Base-by-base conservation (phyloP, 192 early-diverging fungal species). In the Pilaira anomala region DNA sequence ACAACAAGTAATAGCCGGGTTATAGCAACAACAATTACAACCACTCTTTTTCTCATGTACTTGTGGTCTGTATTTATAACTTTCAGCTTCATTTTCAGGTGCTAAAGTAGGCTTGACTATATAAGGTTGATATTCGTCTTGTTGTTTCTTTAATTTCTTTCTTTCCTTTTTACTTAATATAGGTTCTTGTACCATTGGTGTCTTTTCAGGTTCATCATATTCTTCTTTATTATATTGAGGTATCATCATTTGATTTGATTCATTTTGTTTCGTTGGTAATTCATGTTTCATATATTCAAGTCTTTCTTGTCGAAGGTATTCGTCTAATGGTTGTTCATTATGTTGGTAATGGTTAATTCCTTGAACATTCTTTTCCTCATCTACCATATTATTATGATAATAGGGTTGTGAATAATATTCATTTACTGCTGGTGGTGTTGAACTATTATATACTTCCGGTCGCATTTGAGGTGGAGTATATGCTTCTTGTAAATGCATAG, bases 1-100 rank as follows among this genome's bases (percentile, higher is more conserved):
- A 51, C 71, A 73, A 28, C 71, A 73, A 3, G 71, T 67, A 39
- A 67, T 57, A 1, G 63, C 65, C 2, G 71, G 65, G 40, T 62
- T 63, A 29, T 63, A 73, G 19, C 60, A 63, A 26, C 65, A 66
- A 5, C 71, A 67, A 7, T 48, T 52, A 46, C 44, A 55, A 16
- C 60, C 33, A 18, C 22, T 11, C 1, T 41, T 19, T 50, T 46
- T 22, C 28, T 59, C 55, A 18, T 56, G 7, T n/a, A 22, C 13
- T 36, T 36, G 58, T 18, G 24, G 65, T 58, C 9, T 29, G 2
- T 44, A 33, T 12, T 48, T 53, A 46, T 73, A 73, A 4, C 60
- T 21, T 16, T 30, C 48, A 7, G 54, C 21, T 52, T 67, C 65
- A 39, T 73, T 50, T 7, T 62, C 26, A 18, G 71, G 60, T 26